Percentiles rank a stretch among this genome's conserved stretches.
These are phyloP conservation scores for Gamarada debralockiae DNA, from an alignment of 495 filamentous ascomycete species.

Conservation along the genomic window DNA sequence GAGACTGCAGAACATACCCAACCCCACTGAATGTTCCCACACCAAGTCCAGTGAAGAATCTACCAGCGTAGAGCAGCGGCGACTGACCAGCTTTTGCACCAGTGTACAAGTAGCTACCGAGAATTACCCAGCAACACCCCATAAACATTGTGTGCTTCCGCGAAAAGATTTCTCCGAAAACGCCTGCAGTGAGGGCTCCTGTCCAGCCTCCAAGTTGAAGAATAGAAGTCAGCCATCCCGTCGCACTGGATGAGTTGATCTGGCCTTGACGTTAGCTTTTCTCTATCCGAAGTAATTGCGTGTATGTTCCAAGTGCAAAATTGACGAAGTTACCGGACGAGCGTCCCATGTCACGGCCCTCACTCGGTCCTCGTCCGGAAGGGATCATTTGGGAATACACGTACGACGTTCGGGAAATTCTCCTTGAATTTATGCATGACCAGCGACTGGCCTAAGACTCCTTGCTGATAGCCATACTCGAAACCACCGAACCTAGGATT, in stretches of 20 bases:
- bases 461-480: constrained; percentile 46
- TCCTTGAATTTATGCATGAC: constrained; percentile 40
- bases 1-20: constrained; percentile 9
- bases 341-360: no score
- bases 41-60: constrained; percentile 24
- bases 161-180: constrained; percentile 22
- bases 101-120: constrained; percentile 19
- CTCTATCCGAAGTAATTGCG: no score
- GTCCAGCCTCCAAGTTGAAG: constrained; percentile 22
- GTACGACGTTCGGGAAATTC: constrained; percentile 39
- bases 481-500: constrained; percentile 34
- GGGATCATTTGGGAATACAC: no score
- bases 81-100: constrained; percentile 16
- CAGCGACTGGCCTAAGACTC: constrained; percentile 38
- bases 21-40: constrained; percentile 22
- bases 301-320: no score
- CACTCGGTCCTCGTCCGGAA: no score
- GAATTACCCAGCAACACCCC: constrained; percentile 19
- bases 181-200: constrained; percentile 19
- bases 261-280: no score
- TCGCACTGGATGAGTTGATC: constrained; percentile 35
- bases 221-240: constrained; percentile 35
- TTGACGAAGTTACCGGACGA: no score
- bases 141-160: constrained; percentile 25
- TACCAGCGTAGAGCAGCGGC: constrained; percentile 20